These are phyloP conservation scores for Aspergillus awamori DNA, from an alignment of 2,329 filamentous ascomycete genomes.

Conservation along the genomic window DNA sequence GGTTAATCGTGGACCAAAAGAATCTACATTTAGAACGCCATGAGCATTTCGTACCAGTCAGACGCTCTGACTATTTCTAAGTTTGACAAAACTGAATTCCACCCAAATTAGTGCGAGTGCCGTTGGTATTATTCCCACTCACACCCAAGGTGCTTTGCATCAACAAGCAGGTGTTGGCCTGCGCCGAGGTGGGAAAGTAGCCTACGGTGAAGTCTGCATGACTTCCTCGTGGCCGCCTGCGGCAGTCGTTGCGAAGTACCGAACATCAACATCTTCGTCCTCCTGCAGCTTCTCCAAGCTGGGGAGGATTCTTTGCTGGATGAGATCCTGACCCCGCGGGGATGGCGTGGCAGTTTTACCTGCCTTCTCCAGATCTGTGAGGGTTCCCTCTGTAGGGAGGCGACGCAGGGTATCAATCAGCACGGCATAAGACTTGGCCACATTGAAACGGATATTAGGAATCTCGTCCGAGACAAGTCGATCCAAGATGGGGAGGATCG, in stretches of 20 bases:
- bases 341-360: conserved; percentile 62
- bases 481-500: conserved; percentile 93
- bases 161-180: conserved; percentile 14
- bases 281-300: conserved; percentile 94
- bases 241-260: conserved; percentile 94
- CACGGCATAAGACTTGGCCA: conserved; percentile 93
- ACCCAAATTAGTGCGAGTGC: conserved; percentile 25
- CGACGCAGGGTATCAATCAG: conserved; percentile 90
- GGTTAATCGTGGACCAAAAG: conserved; percentile 32
- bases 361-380: conserved; percentile 82
- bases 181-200: conserved; percentile 11
- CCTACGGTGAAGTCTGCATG: conserved; percentile 57
- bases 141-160: conserved; percentile 19
- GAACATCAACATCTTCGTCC: conserved; percentile 96
- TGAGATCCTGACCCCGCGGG: conserved; percentile 73
- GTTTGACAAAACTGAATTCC: conserved; percentile 31
- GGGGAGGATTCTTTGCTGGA: conserved; percentile 82
- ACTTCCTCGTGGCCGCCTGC: conserved; percentile 59
- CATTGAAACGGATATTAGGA: conserved; percentile 99
- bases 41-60: conserved; percentile 38
- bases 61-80: conserved; percentile 43
- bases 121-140: conserved; percentile 22
- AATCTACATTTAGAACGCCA: conserved; percentile 44
- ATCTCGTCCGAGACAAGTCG: conserved; percentile 93
- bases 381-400: conserved; percentile 83